Percentiles rank a stretch among this genome's conserved stretches.
Evolutionary conservation across 495 filamentous ascomycete species (phyloP).

Genomic region (Copromyces sp.): DNA sequence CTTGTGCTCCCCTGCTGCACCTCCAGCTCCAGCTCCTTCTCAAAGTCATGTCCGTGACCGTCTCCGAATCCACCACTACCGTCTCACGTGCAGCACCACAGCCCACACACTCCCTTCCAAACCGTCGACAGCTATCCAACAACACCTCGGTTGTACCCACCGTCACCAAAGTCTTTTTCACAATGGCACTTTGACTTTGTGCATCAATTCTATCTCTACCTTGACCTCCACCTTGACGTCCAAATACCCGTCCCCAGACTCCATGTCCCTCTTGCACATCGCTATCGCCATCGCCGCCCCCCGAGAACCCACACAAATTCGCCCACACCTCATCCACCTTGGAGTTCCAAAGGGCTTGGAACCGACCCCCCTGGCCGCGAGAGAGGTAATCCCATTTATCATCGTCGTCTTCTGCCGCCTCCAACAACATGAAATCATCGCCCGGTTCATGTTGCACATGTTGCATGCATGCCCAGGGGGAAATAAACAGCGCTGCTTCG

Average conservation of each 20-base stretch:
- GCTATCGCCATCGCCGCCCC: background rate
- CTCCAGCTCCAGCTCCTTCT: background rate
- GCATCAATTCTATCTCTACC: no score
- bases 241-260: slow-evolving; percentile 9
- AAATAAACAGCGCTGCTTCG: slow-evolving; percentile 7
- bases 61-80: background rate
- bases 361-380: background rate
- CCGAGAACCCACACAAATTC: slow-evolving; percentile 2
- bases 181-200: no score
- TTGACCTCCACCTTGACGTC: background rate
- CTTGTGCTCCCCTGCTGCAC: slow-evolving; percentile 1
- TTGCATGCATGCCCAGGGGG: slow-evolving; percentile 5
- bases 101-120: background rate
- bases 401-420: no score
- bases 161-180: slow-evolving; percentile 8
- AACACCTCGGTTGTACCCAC: slow-evolving; percentile 12
- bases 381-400: slow-evolving; percentile 9
- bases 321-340: slow-evolving; percentile 11
- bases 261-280: background rate
- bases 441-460: no score
- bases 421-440: no score
- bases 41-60: background rate
- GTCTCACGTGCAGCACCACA: background rate
- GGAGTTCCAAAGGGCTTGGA: background rate
- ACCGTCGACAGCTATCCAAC: slow-evolving; percentile 9